Conservation (phyloP, 257 asterid genomes). For the Prunella vulgaris region DNA sequence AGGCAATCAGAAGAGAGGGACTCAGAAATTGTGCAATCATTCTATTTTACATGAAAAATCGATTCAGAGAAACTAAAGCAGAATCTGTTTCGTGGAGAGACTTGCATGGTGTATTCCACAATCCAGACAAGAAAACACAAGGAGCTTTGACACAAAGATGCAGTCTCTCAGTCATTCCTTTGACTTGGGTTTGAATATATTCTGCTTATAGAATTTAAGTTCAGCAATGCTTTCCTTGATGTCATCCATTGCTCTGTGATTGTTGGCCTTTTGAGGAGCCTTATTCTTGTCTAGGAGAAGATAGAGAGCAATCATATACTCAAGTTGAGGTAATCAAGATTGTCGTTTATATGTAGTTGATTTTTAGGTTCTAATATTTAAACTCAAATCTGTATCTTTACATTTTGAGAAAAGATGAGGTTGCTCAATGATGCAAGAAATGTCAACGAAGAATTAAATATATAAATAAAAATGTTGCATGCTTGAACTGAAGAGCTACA, state of each 20-base stretch:
- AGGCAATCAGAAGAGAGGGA: background rate
- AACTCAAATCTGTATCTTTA: background rate
- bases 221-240: constrained; percentile 88
- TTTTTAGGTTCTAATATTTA: background rate
- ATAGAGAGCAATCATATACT: background rate
- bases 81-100: background rate
- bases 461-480: background rate
- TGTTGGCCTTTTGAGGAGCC: constrained; percentile 78
- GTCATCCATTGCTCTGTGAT: constrained; percentile 92
- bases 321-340: constrained; percentile 1
- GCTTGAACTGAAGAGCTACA: constrained; percentile 16
- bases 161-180: constrained; percentile 33
- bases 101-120: background rate
- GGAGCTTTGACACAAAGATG: constrained; percentile 6
- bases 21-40: background rate
- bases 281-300: constrained; percentile 46
- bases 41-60: background rate
- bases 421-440: background rate
- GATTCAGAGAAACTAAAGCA: background rate
- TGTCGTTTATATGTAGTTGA: background rate
- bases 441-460: background rate
- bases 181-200: constrained; percentile 60
- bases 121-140: background rate
- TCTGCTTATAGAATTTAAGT: constrained; percentile 69
- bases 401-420: background rate